These are phyloP conservation scores for Trypanosoma melophagium DNA, from an alignment of 208 protist genomes.

Conservation along the genomic window DNA sequence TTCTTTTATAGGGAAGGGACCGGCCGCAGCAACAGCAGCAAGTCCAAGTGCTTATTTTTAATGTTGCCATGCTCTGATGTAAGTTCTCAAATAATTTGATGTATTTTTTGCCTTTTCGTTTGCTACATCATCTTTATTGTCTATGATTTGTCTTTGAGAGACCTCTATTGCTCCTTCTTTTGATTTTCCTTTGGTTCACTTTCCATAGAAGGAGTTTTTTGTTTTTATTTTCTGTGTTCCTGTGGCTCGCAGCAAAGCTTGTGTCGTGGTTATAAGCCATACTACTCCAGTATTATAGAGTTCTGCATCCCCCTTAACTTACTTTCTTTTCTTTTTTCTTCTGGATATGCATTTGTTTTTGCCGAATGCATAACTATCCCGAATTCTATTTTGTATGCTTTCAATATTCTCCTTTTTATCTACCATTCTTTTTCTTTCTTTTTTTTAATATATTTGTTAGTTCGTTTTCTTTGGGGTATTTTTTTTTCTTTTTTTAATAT, in stretches of 20 bases:
- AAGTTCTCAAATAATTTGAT: slow-evolving; percentile 2
- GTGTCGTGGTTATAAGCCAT: no score
- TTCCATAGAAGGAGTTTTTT: slow-evolving; percentile 2
- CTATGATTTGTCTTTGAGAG: no score
- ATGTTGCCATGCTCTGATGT: no score
- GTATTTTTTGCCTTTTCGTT: slow-evolving; percentile 17
- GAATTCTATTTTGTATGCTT: neutral
- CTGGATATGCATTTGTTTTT: no score
- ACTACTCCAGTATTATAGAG: no score
- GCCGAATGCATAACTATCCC: no score
- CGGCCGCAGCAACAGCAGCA: neutral
- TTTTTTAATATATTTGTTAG: slow-evolving; percentile 15
- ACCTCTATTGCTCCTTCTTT: no score
- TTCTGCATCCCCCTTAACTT: no score
- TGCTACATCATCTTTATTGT: slow-evolving; percentile 11
- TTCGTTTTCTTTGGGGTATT: neutral
- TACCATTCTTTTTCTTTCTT: neutral
- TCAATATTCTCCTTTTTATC: slow-evolving; percentile 3
- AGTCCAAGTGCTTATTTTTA: slow-evolving; percentile 55
- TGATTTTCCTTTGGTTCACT: neutral
- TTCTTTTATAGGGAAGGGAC: slow-evolving; percentile 11
- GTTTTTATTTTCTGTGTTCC: neutral
- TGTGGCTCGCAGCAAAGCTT: neutral
- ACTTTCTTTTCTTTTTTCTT: no score
- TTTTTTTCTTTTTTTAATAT: neutral